Evolutionary conservation across 345 rosid genomes (phyloP), one percentile per base, ranked within the genome.

Genomic region (Microcos paniculata): DNA sequence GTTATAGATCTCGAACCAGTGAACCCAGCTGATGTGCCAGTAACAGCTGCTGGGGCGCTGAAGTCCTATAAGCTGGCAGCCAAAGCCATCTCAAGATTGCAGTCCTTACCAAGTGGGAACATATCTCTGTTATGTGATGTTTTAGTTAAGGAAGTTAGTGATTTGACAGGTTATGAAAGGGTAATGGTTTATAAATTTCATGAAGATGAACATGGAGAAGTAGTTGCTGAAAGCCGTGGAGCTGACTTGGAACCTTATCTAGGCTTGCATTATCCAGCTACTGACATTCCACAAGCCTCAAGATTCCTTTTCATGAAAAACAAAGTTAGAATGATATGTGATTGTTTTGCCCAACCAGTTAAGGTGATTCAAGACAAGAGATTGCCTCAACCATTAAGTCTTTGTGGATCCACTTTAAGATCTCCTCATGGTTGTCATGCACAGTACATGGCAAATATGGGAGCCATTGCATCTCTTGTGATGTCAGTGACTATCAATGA

Each of bases 191-290:
- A 93, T 81, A 91, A 81, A 65, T 93, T 93, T 48, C 98, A 93
- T 70, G 97, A 88, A 49, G 98, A 93, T 77, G 98, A 91, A 77
- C 98, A 93, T 75, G 98, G 97, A 48, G 98, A 93, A 82, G 98
- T 93, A 64, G 74, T 93, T 79, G 93, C 98, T 4, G 98, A 93
- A 75, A 76, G 80, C 55, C 45, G 80, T 68, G 80, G 79, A 72
- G 78, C 85, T 61, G 90, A 77, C 33, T 59, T 90, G 77, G 93
- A 93, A 55, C 91, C 98, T 21, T 91, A 90, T 78, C 87, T 88
- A 16, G 98, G 97, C 62, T 82, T 91, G 81, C 97, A 90, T 88
- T 93, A 86, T 75, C 93, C 98, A 0, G 94, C 96, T 45, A 93
- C 94, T 48, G 98, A 93, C 85, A 93, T 93, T 70, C 97, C 98